Base-by-base conservation (phyloP, 208 protist species). In the Trypanosoma scelopori region DNA sequence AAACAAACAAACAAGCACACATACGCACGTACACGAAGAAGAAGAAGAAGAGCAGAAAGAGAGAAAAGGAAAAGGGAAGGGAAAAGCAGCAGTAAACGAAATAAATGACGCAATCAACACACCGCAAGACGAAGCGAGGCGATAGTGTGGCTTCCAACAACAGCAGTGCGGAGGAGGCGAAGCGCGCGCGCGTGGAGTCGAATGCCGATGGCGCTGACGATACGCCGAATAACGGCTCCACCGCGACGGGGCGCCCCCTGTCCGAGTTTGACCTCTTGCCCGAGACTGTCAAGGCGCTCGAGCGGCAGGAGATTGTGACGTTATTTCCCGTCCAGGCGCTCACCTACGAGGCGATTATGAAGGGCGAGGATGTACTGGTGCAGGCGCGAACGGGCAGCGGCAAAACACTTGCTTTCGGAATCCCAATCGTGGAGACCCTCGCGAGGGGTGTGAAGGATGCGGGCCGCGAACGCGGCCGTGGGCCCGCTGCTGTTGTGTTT, bases 321-420 rank as follows among this genome's bases (percentile, higher is more conserved):
- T 82, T 98, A 23, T 97, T 98, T 66, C 93, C 93, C 0, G 90
- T 98, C 3, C 97, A 98, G 80, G 90, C 86, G 0, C 82, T 76
- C 42, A 97, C 94, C 0, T 98, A 89, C 68, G 85, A 97, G 58
- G 86, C 82, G 41, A 97, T 98, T 71, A 91, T 93, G 77, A 85
- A 85, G 43, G 92, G 93, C 28, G 76, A 71, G 47, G 93, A 98
- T 68, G 78, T 97, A 16, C 67, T 98, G 16, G 92, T 92, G 41
- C 82, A 94, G 69, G 91, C 95, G 1, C 81, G 92, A 42, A 98
- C 96, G 27, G 96, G 96, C 28, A 96, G 85, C 70, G 96, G 96
- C 57, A 98, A 98, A 74, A 98, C 96, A n/a, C 84, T 97, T 27
- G 92, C 94, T 20, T 98, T 98, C 68, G 87, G 83, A 57, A 92